Evolutionary conservation across 106 monocot genomes (phyloP), one percentile per base, ranked within the genome.

Genomic region (Phalaenopsis equestris): DNA sequence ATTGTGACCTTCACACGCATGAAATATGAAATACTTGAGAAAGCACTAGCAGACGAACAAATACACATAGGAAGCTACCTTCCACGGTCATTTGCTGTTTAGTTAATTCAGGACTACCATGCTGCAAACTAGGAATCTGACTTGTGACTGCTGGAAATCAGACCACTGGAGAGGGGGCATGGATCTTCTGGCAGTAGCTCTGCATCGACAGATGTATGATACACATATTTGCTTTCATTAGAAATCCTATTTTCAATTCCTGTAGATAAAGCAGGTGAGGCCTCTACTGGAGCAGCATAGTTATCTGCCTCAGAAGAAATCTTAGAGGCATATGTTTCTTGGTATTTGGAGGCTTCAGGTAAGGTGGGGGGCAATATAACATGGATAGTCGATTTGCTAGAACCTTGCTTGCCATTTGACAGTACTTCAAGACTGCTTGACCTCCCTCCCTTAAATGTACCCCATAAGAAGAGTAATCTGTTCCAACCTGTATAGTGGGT

Each of bases 381-480:
- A 70, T 84, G 75, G 18, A 82, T 64, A 80, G 47, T 79, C 38
- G 81, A 42, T 19, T 76, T 42, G 72, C 56, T 67, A 55, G 49
- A 23, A 75, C 85, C 84, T 5, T 67, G 67, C 36, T 68, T 47
- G 41, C 36, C 68, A 79, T 47, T 64, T 75, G 83, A 47, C 11
- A 55, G 19, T n/a, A 46, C 38, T 75, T 86, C 79, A 1, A 79
- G 81, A 24, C 42, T 73, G 52, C 75, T 84, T 56, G 55, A 38
- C 10, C 80, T 90, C 61, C 78, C 87, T 74, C 64, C 87, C 82
- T 78, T 88, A 49, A 99, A 99, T 41, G 89, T 84, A 75, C 98
- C 94, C 98, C 98, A 99, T 16, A 99, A 90, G 75, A 89, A 99
- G 80, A 83, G 88, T 75, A 99, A 79, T 70, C 81, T 87, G 70